These are phyloP conservation scores for Prunus kanzakura DNA, from an alignment of 306 rosid genomes.

Conservation along the genomic window DNA sequence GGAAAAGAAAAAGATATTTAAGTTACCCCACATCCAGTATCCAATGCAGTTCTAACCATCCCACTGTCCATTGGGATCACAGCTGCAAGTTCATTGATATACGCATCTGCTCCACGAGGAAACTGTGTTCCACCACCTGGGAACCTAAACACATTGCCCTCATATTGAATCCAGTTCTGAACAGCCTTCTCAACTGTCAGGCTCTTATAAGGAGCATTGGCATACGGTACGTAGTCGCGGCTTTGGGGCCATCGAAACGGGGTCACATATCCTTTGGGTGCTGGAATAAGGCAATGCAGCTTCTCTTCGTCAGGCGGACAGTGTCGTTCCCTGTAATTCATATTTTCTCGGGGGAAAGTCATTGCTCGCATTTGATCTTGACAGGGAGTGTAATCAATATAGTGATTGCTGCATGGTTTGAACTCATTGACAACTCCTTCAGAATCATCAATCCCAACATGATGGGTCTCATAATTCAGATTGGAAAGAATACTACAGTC, in stretches of 20 bases:
- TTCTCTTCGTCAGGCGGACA: constrained; percentile 70
- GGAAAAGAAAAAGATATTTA: background rate
- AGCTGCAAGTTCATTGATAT: constrained; percentile 67
- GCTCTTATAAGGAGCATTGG: constrained; percentile 77
- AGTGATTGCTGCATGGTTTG: constrained; percentile 47
- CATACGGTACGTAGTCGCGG: constrained; percentile 75
- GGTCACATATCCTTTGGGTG: constrained; percentile 70
- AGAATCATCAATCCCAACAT: constrained; percentile 34
- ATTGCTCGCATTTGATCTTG: constrained; percentile 73
- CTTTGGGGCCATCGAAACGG: constrained; percentile 85
- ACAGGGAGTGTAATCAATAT: constrained; percentile 74
- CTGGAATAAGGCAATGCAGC: constrained; percentile 72
- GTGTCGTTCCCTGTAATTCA: constrained; percentile 79
- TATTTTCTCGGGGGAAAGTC: constrained; percentile 65
- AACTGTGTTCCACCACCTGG: constrained; percentile 91
- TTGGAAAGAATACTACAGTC: constrained; percentile 70
- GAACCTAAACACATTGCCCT: constrained; percentile 79
- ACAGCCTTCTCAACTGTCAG: constrained; percentile 85
- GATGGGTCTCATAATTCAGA: constrained; percentile 73
- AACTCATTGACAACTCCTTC: constrained; percentile 36
- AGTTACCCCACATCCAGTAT: constrained; percentile 88
- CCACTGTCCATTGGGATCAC: constrained; percentile 72
- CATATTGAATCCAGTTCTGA: constrained; percentile 86
- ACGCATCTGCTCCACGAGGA: constrained; percentile 83
- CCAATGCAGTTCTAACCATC: constrained; percentile 69